phyloP scores from a whole-genome alignment of 208 protist genomes.

The Trypanosoma caninum region DNA sequence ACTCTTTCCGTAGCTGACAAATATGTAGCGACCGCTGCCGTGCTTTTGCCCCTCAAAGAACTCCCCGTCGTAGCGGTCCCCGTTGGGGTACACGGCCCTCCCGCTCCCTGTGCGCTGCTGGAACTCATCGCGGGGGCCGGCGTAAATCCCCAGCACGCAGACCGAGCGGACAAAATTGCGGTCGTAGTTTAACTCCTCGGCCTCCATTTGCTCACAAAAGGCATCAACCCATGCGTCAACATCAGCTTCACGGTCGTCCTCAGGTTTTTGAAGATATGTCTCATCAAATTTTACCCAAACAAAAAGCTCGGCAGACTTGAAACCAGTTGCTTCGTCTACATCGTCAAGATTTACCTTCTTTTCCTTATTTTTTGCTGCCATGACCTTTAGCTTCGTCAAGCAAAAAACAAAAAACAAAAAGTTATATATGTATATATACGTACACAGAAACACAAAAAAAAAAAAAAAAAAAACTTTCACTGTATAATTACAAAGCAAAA shows the following conservation, averaged over 20 bases:
- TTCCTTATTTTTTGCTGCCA: conserved; percentile 23
- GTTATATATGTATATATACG: background rate
- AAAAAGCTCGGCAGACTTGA: conserved; percentile 72
- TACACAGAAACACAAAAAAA: too few relatives aligned
- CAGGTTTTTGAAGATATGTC: conserved; percentile 48
- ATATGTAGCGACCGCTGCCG: conserved; percentile 75
- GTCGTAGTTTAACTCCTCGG: conserved; percentile 49
- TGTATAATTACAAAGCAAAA: too few relatives aligned
- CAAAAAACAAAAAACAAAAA: conserved; percentile 3
- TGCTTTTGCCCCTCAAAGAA: conserved; percentile 90
- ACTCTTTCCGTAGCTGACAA: conserved; percentile 67
- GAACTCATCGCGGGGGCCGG: conserved; percentile 86
- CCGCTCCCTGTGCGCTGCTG: conserved; percentile 83
- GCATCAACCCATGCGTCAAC: conserved; percentile 74
- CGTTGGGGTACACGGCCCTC: conserved; percentile 79
- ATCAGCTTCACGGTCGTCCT: conserved; percentile 63
- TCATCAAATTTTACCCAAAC: conserved; percentile 76
- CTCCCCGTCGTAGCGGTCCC: conserved; percentile 87
- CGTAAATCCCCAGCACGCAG: conserved; percentile 80
- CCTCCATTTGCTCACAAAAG: conserved; percentile 69
- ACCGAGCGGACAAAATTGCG: conserved; percentile 78
- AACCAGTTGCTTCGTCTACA: conserved; percentile 77
- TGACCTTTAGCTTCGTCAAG: background rate
- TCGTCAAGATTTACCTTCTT: conserved; percentile 66
- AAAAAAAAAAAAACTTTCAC: too few relatives aligned